Percentiles rank a stretch among this genome's conserved stretches.
Conservation (phyloP, 2,329 filamentous ascomycete genomes). For the Aspergillus quadrilineatus region DNA sequence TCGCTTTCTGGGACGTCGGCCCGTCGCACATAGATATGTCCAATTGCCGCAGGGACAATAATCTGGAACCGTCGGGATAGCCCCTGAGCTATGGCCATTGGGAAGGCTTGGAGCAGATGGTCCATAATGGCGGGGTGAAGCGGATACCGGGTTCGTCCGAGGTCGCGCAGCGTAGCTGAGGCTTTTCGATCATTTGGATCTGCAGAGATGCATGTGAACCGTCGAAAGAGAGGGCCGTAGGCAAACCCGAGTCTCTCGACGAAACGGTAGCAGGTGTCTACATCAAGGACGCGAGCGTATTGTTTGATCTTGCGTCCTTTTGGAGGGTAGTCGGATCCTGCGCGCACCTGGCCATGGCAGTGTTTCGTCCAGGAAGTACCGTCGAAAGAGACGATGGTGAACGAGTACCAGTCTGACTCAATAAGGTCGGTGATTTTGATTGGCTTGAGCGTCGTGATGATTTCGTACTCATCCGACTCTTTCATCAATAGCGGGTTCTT, state of each 20-base stretch:
- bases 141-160: background rate
- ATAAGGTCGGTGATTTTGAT: background rate
- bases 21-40: background rate
- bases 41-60: background rate
- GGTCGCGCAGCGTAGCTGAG: background rate
- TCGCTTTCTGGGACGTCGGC: background rate
- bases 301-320: background rate
- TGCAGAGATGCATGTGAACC: background rate
- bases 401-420: background rate
- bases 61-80: conserved; percentile 1
- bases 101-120: background rate
- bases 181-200: background rate
- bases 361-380: conserved; percentile 6
- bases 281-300: background rate
- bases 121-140: background rate
- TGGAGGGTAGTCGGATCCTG: background rate
- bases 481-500: conserved; percentile 3
- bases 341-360: conserved; percentile 25
- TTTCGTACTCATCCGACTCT: conserved; percentile 10
- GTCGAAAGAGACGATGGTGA: conserved; percentile 2
- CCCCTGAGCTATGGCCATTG: background rate
- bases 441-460: conserved; percentile 18
- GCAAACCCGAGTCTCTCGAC: background rate
- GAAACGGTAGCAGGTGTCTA: background rate
- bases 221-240: background rate